Conservation (phyloP, 495 filamentous ascomycete species). For the Penicillium mononematosum region DNA sequence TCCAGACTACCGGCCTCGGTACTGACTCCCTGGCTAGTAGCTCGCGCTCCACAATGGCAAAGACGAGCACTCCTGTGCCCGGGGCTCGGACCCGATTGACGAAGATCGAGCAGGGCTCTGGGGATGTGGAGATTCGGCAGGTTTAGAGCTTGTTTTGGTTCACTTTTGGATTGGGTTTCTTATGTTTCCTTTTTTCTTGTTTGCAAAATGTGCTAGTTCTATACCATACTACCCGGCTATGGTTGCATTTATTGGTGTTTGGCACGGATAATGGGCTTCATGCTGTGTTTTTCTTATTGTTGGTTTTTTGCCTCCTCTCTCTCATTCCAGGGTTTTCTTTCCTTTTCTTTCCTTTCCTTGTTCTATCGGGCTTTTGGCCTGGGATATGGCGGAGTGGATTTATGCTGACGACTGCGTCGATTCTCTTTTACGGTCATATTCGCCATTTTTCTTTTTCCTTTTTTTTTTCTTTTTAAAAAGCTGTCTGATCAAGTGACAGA, state of each 20-base stretch:
- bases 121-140: constrained; percentile 34
- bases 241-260: background rate
- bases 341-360: constrained; percentile 3
- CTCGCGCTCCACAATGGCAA: constrained; percentile 32
- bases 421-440: background rate
- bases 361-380: background rate
- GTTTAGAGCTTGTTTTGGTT: constrained; percentile 17
- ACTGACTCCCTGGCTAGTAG: constrained; percentile 32
- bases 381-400: background rate
- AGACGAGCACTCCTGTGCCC: constrained; percentile 9
- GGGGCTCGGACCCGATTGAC: constrained; percentile 25
- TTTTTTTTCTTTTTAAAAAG: too few relatives aligned
- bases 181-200: background rate
- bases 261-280: constrained; percentile 1
- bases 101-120: constrained; percentile 17
- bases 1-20: background rate
- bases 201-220: background rate
- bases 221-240: background rate
- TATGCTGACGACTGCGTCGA: constrained; percentile 2
- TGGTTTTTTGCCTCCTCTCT: constrained; percentile 12
- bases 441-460: background rate
- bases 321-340: background rate
- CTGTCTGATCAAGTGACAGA: background rate
- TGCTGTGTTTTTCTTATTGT: constrained; percentile 10
- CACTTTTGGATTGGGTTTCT: background rate